phyloP scores from a whole-genome alignment of 2,329 filamentous ascomycete species.

The Ceratocystis albifundus region DNA sequence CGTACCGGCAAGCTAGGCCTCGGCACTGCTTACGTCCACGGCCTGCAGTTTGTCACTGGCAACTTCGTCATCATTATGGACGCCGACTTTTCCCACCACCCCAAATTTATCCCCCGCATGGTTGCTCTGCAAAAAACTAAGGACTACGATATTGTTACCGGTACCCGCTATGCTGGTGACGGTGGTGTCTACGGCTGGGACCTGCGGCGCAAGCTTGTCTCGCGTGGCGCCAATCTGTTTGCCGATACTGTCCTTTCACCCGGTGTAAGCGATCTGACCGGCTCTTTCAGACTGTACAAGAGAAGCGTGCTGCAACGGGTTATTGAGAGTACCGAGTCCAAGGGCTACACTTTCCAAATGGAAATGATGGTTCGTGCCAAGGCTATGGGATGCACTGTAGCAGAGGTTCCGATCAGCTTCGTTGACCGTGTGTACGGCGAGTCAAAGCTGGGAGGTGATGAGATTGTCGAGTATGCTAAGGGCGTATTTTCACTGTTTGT shows the following conservation, averaged over 20 bases:
- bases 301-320: conserved; percentile 78
- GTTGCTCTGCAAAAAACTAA: conserved; percentile 63
- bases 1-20: conserved; percentile 94
- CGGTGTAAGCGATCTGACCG: conserved; percentile 89
- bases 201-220: conserved; percentile 75
- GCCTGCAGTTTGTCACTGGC: conserved; percentile 76
- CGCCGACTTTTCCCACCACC: conserved; percentile 97
- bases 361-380: conserved; percentile 98
- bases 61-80: conserved; percentile 99
- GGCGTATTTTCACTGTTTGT: conserved; percentile 67
- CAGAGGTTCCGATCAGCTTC: conserved; percentile 92
- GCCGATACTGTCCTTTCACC: conserved; percentile 88
- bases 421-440: conserved; percentile 93
- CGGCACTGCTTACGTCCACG: conserved; percentile 91
- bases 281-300: conserved; percentile 92
- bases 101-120: conserved; percentile 96
- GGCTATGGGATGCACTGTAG: conserved; percentile 86
- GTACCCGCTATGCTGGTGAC: conserved; percentile 81
- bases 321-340: conserved; percentile 81
- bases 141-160: conserved; percentile 92
- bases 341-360: conserved; percentile 99
- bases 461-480: conserved; percentile 95
- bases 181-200: conserved; percentile 96
- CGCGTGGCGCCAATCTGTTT: conserved; percentile 82
- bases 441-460: conserved; percentile 84